phyloP scores from a whole-genome alignment of 805 yeast genomes.

The Candida verbasci region DNA sequence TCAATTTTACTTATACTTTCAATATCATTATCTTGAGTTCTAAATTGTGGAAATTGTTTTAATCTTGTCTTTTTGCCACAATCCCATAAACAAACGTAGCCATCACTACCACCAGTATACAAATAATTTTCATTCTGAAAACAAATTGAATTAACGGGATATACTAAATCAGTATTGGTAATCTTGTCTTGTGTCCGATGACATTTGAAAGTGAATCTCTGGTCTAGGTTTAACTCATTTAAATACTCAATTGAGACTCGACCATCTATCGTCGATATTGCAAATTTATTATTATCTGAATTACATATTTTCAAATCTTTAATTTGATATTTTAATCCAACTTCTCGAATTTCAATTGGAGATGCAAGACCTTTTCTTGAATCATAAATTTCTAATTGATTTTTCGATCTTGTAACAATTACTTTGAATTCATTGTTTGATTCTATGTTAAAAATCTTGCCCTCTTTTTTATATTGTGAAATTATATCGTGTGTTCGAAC shows the following conservation, averaged over 20 bases:
- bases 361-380: conserved; percentile 24
- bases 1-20: conserved; percentile 22
- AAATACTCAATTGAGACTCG: conserved; percentile 71
- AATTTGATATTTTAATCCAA: conserved; percentile 66
- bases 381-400: conserved; percentile 57
- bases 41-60: conserved; percentile 34
- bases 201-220: conserved; percentile 76
- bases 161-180: conserved; percentile 46
- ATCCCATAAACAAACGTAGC: conserved; percentile 49
- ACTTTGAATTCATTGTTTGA: conserved; percentile 36
- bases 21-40: conserved; percentile 11
- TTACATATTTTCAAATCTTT: conserved; percentile 47
- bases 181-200: conserved; percentile 48
- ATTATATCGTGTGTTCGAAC: conserved; percentile 13
- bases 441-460: conserved; percentile 64
- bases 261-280: conserved; percentile 75
- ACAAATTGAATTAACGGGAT: conserved; percentile 47
- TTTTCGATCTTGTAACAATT: conserved; percentile 51
- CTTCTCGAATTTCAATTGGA: conserved; percentile 52
- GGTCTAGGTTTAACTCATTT: conserved; percentile 41
- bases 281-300: conserved; percentile 55
- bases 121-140: conserved; percentile 36
- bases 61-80: conserved; percentile 40
- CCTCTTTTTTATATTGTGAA: not conserved
- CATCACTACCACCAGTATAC: conserved; percentile 53